A percentile compares a stretch with the other conserved stretches of the same genome.
Evolutionary conservation across 495 filamentous ascomycete genomes (phyloP).

Genomic region (Cercophora scortea): DNA sequence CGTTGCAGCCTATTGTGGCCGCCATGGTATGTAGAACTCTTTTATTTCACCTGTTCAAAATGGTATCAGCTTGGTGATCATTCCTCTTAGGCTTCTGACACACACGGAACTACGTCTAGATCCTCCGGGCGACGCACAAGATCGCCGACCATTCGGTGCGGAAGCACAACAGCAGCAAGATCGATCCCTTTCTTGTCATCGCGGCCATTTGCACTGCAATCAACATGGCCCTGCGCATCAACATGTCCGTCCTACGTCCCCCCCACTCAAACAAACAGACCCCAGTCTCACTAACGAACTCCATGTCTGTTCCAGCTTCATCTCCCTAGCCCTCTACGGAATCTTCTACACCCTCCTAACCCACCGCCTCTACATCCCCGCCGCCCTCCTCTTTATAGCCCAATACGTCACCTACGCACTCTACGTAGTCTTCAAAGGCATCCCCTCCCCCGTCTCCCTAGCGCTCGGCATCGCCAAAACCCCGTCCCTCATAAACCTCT

Average conservation of each 20-base stretch:
- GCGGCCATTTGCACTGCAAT: constrained; percentile 6
- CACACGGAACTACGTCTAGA: too few species aligned
- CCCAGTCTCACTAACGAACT: background rate
- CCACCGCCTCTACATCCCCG: constrained; percentile 7
- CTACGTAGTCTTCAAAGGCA: constrained; percentile 3
- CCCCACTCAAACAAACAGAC: background rate
- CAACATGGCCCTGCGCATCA: constrained; percentile 7
- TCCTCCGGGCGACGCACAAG: constrained; percentile 5
- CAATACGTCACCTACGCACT: constrained; percentile 5
- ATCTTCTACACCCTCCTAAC: constrained; percentile 3
- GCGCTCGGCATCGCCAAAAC: constrained; percentile 5
- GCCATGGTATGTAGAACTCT: background rate
- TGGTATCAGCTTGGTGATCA: too few species aligned
- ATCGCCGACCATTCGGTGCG: constrained; percentile 7
- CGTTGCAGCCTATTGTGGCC: constrained; percentile 9
- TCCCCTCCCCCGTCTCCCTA: constrained; percentile 7
- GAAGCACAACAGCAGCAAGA: constrained; percentile 6
- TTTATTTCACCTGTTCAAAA: background rate
- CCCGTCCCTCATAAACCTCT: constrained; percentile 6
- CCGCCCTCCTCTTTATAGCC: background rate
- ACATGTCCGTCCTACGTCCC: constrained; percentile 1
- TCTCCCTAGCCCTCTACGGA: constrained; percentile 10
- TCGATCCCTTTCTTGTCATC: constrained; percentile 7
- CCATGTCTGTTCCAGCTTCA: constrained; percentile 5
- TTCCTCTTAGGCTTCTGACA: too few species aligned